Conservation (phyloP, 257 asterid species). For the Anisodus tanguticus region DNA sequence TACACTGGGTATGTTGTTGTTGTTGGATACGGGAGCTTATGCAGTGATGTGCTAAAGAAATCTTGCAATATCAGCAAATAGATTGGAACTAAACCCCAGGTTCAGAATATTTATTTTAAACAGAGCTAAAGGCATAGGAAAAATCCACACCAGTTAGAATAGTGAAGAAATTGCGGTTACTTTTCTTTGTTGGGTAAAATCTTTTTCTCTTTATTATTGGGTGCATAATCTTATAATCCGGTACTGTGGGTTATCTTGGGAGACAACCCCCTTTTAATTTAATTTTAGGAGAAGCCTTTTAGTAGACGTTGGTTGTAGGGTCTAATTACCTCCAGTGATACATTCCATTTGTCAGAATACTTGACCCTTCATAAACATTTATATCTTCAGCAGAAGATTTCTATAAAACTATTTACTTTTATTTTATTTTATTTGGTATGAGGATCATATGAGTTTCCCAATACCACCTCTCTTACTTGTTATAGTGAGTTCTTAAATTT, state of each 20-base stretch:
- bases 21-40: neutral
- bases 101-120: neutral
- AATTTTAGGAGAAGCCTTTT: neutral
- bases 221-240: slow-evolving; percentile 6
- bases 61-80: neutral
- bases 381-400: neutral
- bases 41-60: neutral
- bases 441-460: neutral
- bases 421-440: neutral
- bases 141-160: slow-evolving; percentile 5
- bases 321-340: neutral
- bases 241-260: neutral
- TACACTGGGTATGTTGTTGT: too few species aligned
- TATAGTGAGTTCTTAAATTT: slow-evolving; percentile 1
- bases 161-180: neutral
- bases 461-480: neutral
- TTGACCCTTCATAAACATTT: neutral
- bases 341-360: neutral
- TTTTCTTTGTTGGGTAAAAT: neutral
- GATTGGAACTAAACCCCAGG: neutral
- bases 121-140: neutral
- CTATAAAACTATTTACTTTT: neutral
- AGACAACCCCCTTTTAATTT: neutral
- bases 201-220: neutral
- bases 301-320: neutral